Conservation (phyloP, 345 rosid genomes). For the Boechera divaricarpa region DNA sequence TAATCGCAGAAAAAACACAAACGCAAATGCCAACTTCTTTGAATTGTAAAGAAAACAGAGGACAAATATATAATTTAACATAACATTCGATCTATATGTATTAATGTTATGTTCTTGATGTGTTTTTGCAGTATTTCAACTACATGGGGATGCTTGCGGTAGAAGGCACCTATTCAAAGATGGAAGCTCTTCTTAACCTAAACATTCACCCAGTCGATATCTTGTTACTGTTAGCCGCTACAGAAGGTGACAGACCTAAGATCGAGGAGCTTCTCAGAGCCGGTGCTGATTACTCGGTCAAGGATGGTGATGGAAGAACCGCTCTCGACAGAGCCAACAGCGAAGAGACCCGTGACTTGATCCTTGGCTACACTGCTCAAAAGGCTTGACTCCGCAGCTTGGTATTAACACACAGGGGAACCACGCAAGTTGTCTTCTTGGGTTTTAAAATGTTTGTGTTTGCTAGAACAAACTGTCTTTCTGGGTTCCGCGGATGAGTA, state of each 20-base stretch:
- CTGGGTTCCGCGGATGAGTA: slow-evolving; percentile 40
- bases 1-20: neutral
- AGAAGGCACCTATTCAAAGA: slow-evolving; percentile 84
- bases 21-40: neutral
- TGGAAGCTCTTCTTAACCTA: slow-evolving; percentile 81
- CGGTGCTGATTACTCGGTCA: slow-evolving; percentile 67
- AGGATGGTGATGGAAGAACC: slow-evolving; percentile 78
- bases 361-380: slow-evolving; percentile 60
- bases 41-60: neutral
- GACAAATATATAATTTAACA: neutral
- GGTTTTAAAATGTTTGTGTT: slow-evolving; percentile 1
- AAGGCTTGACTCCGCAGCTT: slow-evolving; percentile 46
- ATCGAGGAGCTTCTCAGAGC: slow-evolving; percentile 89
- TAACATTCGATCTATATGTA: neutral
- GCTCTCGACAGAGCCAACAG: slow-evolving; percentile 70
- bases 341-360: slow-evolving; percentile 72
- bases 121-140: slow-evolving; percentile 72
- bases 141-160: slow-evolving; percentile 98
- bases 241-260: slow-evolving; percentile 88
- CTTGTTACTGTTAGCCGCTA: slow-evolving; percentile 73
- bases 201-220: slow-evolving; percentile 91
- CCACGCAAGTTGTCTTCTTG: neutral
- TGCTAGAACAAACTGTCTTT: slow-evolving; percentile 50
- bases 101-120: neutral
- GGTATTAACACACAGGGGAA: neutral